Percentiles rank a stretch among this genome's conserved stretches.
These are phyloP conservation scores for Ustilago curta DNA, from an alignment of 1,284 basidiomycete species.

Conservation along the genomic window DNA sequence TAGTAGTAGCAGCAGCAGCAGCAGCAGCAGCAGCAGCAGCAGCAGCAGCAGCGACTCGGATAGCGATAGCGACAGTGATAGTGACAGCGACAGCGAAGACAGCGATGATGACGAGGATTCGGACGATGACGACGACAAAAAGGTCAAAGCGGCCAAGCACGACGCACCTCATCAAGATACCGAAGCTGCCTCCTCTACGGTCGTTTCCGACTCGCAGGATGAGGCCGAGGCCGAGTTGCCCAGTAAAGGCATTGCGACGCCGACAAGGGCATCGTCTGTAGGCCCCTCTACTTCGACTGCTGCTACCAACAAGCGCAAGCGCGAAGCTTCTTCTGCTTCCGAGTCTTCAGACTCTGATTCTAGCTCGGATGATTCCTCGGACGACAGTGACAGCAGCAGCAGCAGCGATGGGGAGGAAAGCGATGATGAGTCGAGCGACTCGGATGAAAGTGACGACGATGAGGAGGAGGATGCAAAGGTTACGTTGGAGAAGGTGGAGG, in stretches of 20 bases:
- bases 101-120: constrained; percentile 7
- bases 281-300: constrained; percentile 3
- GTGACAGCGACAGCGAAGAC: constrained; percentile 8
- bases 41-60: neutral
- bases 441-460: constrained; percentile 18
- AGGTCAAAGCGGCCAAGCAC: constrained; percentile 31
- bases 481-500: constrained; percentile 21
- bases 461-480: constrained; percentile 23
- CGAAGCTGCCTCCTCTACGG: constrained; percentile 36
- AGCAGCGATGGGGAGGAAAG: constrained; percentile 32
- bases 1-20: constrained; percentile 1
- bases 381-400: constrained; percentile 21
- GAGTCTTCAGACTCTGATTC: constrained; percentile 16
- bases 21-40: too few relatives aligned
- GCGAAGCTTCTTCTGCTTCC: constrained; percentile 16
- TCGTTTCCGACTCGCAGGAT: constrained; percentile 45
- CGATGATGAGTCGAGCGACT: constrained; percentile 18
- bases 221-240: constrained; percentile 42
- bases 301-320: constrained; percentile 36
- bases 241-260: constrained; percentile 42
- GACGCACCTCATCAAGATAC: constrained; percentile 33
- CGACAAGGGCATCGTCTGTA: constrained; percentile 22
- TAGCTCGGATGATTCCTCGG: constrained; percentile 19
- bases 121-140: constrained; percentile 39
- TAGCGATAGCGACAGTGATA: constrained; percentile 9